Percentiles rank a stretch among this genome's conserved stretches.
phyloP scores from a whole-genome alignment of 768 basidiomycete genomes.

The Leccinum imitatum region DNA sequence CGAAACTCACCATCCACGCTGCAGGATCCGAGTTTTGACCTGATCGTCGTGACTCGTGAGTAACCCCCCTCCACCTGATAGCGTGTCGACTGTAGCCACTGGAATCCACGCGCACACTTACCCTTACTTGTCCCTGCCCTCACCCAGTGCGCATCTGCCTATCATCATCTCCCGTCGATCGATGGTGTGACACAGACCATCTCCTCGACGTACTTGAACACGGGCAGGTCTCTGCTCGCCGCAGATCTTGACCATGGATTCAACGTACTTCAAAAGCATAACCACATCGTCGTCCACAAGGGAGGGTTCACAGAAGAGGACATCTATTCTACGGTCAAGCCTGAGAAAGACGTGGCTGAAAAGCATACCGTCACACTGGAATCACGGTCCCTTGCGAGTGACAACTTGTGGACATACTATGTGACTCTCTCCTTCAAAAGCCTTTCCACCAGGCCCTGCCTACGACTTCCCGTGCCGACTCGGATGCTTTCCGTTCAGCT shows the following conservation, averaged over 20 bases:
- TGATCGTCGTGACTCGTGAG: no score
- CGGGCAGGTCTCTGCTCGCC: slow-evolving; percentile 59
- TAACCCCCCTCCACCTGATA: background rate
- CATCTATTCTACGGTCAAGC: slow-evolving; percentile 36
- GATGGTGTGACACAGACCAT: slow-evolving; percentile 50
- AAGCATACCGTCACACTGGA: slow-evolving; percentile 12
- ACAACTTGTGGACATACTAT: no score
- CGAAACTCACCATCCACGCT: background rate
- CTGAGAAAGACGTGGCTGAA: slow-evolving; percentile 53
- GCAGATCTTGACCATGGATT: slow-evolving; percentile 34
- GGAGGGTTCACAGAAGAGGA: slow-evolving; percentile 52
- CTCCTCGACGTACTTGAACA: slow-evolving; percentile 51
- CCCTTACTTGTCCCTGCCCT: no score
- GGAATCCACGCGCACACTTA: background rate
- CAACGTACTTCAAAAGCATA: slow-evolving; percentile 29
- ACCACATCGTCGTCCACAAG: slow-evolving; percentile 52
- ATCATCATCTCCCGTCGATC: slow-evolving; percentile 60
- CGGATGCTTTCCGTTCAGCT: slow-evolving; percentile 33
- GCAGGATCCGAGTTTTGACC: slow-evolving; percentile 51
- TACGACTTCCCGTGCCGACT: slow-evolving; percentile 31
- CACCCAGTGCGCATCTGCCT: slow-evolving; percentile 57
- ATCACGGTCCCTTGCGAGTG: no score
- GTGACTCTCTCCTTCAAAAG: slow-evolving; percentile 58
- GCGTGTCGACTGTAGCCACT: background rate
- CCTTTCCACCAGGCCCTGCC: slow-evolving; percentile 82